phyloP scores from a whole-genome alignment of 2,329 filamentous ascomycete species.

The Parascedosporium putredinis region DNA sequence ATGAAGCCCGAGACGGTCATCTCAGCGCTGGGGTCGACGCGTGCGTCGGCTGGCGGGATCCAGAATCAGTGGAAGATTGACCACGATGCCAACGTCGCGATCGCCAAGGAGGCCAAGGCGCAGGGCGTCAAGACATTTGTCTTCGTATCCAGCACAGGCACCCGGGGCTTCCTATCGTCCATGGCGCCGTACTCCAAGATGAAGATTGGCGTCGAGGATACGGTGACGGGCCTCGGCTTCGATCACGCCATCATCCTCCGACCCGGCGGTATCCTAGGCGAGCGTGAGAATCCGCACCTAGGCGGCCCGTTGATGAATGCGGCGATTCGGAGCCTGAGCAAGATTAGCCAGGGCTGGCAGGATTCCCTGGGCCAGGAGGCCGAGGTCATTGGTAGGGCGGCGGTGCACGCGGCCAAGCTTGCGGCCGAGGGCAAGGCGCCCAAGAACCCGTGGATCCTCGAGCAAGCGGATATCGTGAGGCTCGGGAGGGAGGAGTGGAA shows the following conservation, averaged over 20 bases:
- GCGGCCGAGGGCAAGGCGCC: slow-evolving; percentile 49
- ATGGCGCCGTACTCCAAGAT: slow-evolving; percentile 51
- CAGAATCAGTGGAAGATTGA: slow-evolving; percentile 81
- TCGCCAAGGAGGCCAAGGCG: slow-evolving; percentile 64
- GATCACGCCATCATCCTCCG: slow-evolving; percentile 64
- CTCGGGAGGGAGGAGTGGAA: slow-evolving; percentile 52
- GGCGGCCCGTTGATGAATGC: slow-evolving; percentile 46
- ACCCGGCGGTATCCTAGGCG: slow-evolving; percentile 67
- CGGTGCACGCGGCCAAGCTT: slow-evolving; percentile 48
- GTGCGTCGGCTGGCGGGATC: slow-evolving; percentile 61
- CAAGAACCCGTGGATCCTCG: slow-evolving; percentile 50
- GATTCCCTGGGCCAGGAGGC: slow-evolving; percentile 65
- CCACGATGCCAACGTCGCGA: slow-evolving; percentile 71
- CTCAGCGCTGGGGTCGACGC: slow-evolving; percentile 72
- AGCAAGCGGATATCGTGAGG: slow-evolving; percentile 51
- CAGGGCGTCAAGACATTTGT: slow-evolving; percentile 67
- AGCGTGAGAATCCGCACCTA: slow-evolving; percentile 50
- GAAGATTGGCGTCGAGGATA: slow-evolving; percentile 82
- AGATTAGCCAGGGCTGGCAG: slow-evolving; percentile 42
- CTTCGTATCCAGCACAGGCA: slow-evolving; percentile 55
- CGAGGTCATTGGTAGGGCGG: slow-evolving; percentile 59
- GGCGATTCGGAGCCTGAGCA: slow-evolving; percentile 45
- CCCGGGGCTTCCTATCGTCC: slow-evolving; percentile 26
- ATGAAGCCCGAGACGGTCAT: slow-evolving; percentile 56
- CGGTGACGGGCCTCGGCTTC: slow-evolving; percentile 61